Conservation (phyloP, 2,329 filamentous ascomycete species). For the Thelonectria olida region DNA sequence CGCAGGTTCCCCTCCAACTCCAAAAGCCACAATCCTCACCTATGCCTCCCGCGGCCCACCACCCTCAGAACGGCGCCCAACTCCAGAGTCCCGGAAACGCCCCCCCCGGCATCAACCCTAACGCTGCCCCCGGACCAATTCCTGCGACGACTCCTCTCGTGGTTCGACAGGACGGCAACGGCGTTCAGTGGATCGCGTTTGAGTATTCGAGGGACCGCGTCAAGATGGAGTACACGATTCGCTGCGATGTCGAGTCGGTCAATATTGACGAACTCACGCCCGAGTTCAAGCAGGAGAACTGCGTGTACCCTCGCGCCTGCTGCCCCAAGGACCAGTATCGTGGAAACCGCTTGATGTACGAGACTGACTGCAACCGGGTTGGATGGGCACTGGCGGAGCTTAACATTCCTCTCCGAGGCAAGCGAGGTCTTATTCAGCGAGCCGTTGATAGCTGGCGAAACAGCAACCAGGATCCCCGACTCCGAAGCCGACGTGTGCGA, state of each 20-base stretch:
- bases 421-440: conserved; percentile 93
- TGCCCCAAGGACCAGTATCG: conserved; percentile 96
- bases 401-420: conserved; percentile 89
- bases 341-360: conserved; percentile 93
- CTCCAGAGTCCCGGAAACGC: conserved; percentile 50
- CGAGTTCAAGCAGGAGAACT: conserved; percentile 98
- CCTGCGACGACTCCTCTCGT: conserved; percentile 95
- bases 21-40: conserved; percentile 63
- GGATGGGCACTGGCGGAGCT: conserved; percentile 97
- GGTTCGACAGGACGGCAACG: conserved; percentile 93
- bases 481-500: conserved; percentile 90
- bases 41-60: conserved; percentile 47
- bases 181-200: conserved; percentile 98
- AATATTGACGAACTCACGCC: conserved; percentile 84
- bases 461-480: conserved; percentile 93
- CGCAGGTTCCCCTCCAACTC: conserved; percentile 69
- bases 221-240: conserved; percentile 99
- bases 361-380: conserved; percentile 99
- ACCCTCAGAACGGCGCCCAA: conserved; percentile 50
- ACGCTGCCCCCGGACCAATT: conserved; percentile 93
- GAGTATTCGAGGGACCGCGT: conserved; percentile 97
- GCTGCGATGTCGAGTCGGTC: conserved; percentile 96
- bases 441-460: conserved; percentile 99
- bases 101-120: conserved; percentile 75
- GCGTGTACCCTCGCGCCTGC: conserved; percentile 95